A percentile compares a stretch with the other conserved stretches of the same genome.
Conservation (phyloP, 768 basidiomycete genomes). For the Boletellus ananiceps region DNA sequence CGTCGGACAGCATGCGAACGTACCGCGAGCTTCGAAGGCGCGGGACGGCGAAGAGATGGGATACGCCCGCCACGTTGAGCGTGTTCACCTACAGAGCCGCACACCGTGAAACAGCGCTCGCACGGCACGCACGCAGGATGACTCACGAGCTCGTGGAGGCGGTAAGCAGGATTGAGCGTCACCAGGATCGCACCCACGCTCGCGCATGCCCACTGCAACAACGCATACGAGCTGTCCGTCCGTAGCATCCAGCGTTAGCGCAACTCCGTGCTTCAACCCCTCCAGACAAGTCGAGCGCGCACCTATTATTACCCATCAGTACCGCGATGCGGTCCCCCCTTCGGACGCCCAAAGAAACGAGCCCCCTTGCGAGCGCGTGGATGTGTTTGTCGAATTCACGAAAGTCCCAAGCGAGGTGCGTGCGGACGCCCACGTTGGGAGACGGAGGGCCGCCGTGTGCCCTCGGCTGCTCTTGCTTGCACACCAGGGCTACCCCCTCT, state of each 20-base stretch:
- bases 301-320: slow-evolving; percentile 86
- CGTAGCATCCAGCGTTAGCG: neutral
- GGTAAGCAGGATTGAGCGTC: slow-evolving; percentile 80
- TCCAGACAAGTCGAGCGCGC: slow-evolving; percentile 2
- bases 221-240: slow-evolving; percentile 61
- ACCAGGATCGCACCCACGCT: slow-evolving; percentile 78
- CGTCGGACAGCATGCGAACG: slow-evolving; percentile 51
- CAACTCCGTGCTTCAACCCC: no score
- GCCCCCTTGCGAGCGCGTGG: slow-evolving; percentile 62
- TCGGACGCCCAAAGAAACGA: slow-evolving; percentile 62
- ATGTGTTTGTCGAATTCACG: slow-evolving; percentile 64
- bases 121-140: neutral
- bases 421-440: slow-evolving; percentile 42
- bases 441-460: slow-evolving; percentile 59
- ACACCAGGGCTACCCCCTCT: slow-evolving; percentile 59
- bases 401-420: slow-evolving; percentile 70
- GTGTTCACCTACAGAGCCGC: slow-evolving; percentile 44
- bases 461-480: slow-evolving; percentile 51
- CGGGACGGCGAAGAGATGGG: slow-evolving; percentile 71
- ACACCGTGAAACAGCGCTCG: neutral
- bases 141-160: slow-evolving; percentile 60
- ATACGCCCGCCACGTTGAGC: slow-evolving; percentile 59
- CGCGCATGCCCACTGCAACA: slow-evolving; percentile 85
- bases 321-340: slow-evolving; percentile 78
- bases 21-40: slow-evolving; percentile 62